Evolutionary conservation across 2,329 filamentous ascomycete species (phyloP).

Genomic region (Exophiala sp.): DNA sequence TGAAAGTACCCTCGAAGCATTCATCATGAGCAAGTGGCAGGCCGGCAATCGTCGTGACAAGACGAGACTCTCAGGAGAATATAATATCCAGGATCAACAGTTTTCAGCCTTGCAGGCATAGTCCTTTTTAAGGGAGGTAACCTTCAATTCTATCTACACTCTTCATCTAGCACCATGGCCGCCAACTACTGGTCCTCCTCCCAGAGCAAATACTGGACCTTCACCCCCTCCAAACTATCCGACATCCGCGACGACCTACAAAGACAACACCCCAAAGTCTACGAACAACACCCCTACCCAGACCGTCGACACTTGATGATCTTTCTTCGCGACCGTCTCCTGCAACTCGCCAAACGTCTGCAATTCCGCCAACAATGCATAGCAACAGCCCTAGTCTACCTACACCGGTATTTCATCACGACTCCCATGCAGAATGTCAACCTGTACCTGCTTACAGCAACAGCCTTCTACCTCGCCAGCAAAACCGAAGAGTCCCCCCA

Average conservation of each 20-base stretch:
- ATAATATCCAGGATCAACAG: too few species aligned
- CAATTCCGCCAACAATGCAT: constrained; percentile 84
- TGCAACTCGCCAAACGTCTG: constrained; percentile 78
- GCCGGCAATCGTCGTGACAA: too few species aligned
- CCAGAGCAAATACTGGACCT: constrained; percentile 86
- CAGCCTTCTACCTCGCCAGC: constrained; percentile 88
- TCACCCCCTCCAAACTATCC: constrained; percentile 75
- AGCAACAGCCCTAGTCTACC: constrained; percentile 89
- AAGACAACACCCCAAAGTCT: constrained; percentile 65
- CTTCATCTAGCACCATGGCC: too few species aligned
- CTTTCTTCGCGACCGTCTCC: constrained; percentile 85
- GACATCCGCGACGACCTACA: constrained; percentile 72
- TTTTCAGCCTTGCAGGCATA: too few species aligned
- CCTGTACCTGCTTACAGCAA: constrained; percentile 88
- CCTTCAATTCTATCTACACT: too few species aligned
- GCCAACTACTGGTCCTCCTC: constrained; percentile 97
- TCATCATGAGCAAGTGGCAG: too few species aligned
- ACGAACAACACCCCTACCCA: constrained; percentile 77
- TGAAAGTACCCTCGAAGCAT: too few species aligned
- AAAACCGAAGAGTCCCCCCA: constrained; percentile 98
- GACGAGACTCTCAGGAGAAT: too few species aligned
- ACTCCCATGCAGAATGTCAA: constrained; percentile 91
- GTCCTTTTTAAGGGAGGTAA: too few species aligned
- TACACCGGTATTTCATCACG: constrained; percentile 88
- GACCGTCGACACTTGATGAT: constrained; percentile 80